Conservation (phyloP, 2,329 filamentous ascomycete species). For the Colletotrichum sp. region DNA sequence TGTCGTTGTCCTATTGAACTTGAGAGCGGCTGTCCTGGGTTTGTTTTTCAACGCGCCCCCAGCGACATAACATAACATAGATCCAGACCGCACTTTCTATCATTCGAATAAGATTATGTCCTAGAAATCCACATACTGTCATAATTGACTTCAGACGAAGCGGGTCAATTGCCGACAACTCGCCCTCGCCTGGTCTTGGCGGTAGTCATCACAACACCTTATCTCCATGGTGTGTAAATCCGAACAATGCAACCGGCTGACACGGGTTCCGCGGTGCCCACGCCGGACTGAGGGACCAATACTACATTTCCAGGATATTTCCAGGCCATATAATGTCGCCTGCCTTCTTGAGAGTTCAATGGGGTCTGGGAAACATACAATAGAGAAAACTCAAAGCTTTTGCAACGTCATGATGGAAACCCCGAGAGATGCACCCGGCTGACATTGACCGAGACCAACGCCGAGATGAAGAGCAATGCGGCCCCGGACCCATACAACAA, state of each 20-base stretch:
- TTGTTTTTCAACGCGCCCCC: too few relatives aligned
- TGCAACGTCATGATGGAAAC: background rate
- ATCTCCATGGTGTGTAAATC: background rate
- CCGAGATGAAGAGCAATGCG: background rate
- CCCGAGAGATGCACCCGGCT: background rate
- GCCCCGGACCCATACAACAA: background rate
- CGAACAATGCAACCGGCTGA: background rate
- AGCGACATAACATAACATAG: too few relatives aligned
- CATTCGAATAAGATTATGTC: too few relatives aligned
- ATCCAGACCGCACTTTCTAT: too few relatives aligned
- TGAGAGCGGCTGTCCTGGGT: too few relatives aligned
- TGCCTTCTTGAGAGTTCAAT: background rate
- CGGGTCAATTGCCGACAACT: background rate
- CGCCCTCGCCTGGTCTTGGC: background rate
- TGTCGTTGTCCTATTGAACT: too few relatives aligned
- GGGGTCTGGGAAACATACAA: accelerated
- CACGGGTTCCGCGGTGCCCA: background rate
- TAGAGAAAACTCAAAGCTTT: background rate
- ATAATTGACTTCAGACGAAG: background rate
- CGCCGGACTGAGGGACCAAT: background rate
- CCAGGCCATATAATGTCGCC: background rate
- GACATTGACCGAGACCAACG: background rate
- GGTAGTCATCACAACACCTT: background rate
- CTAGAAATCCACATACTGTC: background rate
- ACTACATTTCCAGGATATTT: background rate